phyloP scores from a whole-genome alignment of 495 filamentous ascomycete genomes.

The Penicillium pulvis region DNA sequence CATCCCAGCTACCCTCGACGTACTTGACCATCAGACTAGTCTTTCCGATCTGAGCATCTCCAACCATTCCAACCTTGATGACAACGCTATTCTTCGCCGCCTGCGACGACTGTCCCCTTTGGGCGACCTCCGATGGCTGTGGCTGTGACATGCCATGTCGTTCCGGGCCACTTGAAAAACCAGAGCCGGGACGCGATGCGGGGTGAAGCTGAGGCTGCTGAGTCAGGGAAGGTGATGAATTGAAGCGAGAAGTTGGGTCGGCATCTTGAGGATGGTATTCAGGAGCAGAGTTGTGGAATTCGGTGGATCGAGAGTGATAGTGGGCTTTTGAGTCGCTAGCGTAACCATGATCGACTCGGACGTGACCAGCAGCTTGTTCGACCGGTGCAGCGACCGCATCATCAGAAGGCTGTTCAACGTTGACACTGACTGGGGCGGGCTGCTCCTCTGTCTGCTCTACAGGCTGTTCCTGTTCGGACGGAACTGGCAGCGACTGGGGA shows the following conservation, averaged over 20 bases:
- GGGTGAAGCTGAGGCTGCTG: slow-evolving; percentile 47
- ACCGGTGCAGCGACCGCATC: slow-evolving; percentile 11
- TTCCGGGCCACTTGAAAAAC: slow-evolving; percentile 49
- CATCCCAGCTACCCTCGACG: slow-evolving; percentile 98
- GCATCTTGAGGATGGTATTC: slow-evolving; percentile 46
- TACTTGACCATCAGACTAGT: slow-evolving; percentile 99
- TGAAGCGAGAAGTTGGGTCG: slow-evolving; percentile 42
- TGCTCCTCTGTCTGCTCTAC: slow-evolving; percentile 24
- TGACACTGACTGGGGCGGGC: slow-evolving; percentile 24
- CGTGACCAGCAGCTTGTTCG: slow-evolving; percentile 34
- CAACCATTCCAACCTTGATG: slow-evolving; percentile 99
- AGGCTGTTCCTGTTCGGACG: slow-evolving; percentile 25
- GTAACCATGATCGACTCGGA: slow-evolving; percentile 35
- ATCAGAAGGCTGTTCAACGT: slow-evolving; percentile 32
- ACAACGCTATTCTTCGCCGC: slow-evolving; percentile 81
- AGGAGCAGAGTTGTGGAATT: slow-evolving; percentile 44
- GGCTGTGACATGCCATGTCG: slow-evolving; percentile 42
- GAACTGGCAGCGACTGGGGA: slow-evolving; percentile 11
- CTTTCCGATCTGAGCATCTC: slow-evolving; percentile 98
- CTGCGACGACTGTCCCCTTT: slow-evolving; percentile 44
- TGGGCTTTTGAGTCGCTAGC: slow-evolving; percentile 49
- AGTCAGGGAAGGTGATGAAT: slow-evolving; percentile 38
- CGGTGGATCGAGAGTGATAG: slow-evolving; percentile 46
- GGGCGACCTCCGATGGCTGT: slow-evolving; percentile 44
- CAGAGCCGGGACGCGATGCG: slow-evolving; percentile 53